These are phyloP conservation scores for Fragilariopsis cylindrus DNA, from an alignment of 108 stramenopile genomes.

Conservation along the genomic window DNA sequence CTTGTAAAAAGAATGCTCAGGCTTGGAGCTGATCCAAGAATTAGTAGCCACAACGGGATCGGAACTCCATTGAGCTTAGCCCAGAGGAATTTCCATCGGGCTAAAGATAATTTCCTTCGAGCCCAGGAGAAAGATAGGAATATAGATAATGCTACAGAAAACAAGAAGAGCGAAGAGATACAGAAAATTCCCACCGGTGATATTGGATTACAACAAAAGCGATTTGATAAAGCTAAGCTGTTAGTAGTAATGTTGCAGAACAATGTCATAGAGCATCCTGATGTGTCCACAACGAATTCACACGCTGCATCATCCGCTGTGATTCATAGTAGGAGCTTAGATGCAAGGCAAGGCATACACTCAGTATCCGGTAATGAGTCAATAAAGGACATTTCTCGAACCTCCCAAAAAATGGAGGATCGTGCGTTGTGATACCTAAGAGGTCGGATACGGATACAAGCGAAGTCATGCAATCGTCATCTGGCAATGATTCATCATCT, in stretches of 20 bases:
- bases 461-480: not conserved
- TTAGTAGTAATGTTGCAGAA: constrained; percentile 12
- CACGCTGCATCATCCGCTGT: not conserved
- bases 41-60: not conserved
- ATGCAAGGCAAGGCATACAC: no score
- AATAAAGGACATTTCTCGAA: no score
- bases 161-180: no score
- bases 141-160: not conserved
- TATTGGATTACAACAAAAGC: not conserved
- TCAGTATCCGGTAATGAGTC: no score
- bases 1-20: not conserved
- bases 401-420: no score
- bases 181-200: not conserved
- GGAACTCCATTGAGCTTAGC: constrained; percentile 15
- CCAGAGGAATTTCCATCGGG: not conserved
- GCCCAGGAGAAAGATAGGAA: not conserved
- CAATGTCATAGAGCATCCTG: not conserved
- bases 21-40: constrained; percentile 9
- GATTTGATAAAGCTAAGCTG: constrained; percentile 2
- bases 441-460: not conserved
- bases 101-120: not conserved
- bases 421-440: no score
- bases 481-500: not conserved
- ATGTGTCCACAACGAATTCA: not conserved
- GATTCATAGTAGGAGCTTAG: not conserved